A percentile compares a stretch with the other conserved stretches of the same genome.
These are phyloP conservation scores for Fusarium nygamai DNA, from an alignment of 2,329 filamentous ascomycete species.

Conservation along the genomic window DNA sequence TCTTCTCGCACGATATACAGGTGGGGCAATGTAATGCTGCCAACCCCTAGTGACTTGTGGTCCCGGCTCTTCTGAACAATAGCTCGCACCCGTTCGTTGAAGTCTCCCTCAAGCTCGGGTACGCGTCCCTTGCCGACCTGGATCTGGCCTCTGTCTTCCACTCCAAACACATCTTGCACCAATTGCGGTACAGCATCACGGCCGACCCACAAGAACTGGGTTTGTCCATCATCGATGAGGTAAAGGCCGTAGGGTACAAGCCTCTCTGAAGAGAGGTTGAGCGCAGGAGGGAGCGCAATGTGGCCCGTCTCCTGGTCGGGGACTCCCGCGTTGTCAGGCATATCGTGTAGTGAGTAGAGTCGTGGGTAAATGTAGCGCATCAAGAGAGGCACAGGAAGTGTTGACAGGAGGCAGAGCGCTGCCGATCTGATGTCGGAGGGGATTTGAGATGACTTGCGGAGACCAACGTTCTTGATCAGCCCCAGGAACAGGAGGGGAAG, in stretches of 20 bases:
- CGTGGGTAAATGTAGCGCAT: constrained; percentile 93
- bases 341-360: constrained; percentile 90
- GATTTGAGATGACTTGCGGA: constrained; percentile 92
- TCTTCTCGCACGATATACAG: constrained; percentile 95
- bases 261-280: constrained; percentile 89
- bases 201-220: constrained; percentile 96
- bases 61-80: constrained; percentile 94
- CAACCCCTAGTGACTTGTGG: constrained; percentile 85
- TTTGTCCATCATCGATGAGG: constrained; percentile 96
- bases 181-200: constrained; percentile 92
- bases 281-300: constrained; percentile 83
- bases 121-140: constrained; percentile 91
- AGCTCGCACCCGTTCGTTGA: constrained; percentile 91
- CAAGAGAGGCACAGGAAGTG: constrained; percentile 86
- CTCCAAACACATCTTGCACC: constrained; percentile 88
- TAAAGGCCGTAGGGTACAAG: constrained; percentile 92
- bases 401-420: constrained; percentile 92
- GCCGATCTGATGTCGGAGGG: constrained; percentile 93
- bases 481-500: constrained; percentile 92
- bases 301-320: constrained; percentile 88
- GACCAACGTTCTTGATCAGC: constrained; percentile 93
- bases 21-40: constrained; percentile 91
- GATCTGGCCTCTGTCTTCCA: constrained; percentile 82
- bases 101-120: constrained; percentile 91
- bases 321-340: constrained; percentile 92